These are phyloP conservation scores for Citrullus mucosospermus DNA, from an alignment of 306 rosid species.

Conservation along the genomic window DNA sequence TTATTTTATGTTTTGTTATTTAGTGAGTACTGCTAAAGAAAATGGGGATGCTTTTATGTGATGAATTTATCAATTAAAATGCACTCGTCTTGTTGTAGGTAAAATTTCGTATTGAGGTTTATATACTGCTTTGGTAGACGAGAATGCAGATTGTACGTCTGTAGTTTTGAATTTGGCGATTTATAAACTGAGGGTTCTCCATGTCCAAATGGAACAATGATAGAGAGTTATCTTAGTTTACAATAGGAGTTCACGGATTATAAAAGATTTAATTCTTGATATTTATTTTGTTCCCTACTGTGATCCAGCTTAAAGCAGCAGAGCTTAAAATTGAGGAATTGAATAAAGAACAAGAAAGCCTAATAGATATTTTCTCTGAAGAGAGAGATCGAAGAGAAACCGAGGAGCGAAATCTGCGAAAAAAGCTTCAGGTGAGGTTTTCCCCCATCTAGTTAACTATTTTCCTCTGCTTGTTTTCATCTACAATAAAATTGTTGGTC, in stretches of 20 bases:
- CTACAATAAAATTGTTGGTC: background rate
- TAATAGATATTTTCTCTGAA: conserved; percentile 66
- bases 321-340: conserved; percentile 39
- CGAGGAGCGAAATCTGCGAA: conserved; percentile 57
- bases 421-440: conserved; percentile 50
- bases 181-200: too few species aligned
- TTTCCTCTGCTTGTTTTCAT: background rate
- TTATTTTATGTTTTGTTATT: background rate
- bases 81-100: background rate
- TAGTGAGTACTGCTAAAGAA: background rate
- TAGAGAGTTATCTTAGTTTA: background rate
- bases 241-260: background rate
- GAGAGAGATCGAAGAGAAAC: conserved; percentile 69
- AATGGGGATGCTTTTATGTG: background rate
- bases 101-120: background rate
- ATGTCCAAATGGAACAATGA: background rate
- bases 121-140: background rate
- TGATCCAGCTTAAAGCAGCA: conserved; percentile 40
- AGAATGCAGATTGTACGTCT: background rate
- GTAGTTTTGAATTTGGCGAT: background rate
- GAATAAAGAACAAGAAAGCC: conserved; percentile 66
- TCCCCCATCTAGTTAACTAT: background rate
- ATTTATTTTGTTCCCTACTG: background rate
- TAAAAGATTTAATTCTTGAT: background rate
- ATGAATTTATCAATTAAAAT: background rate